Percentiles rank a stretch among this genome's conserved stretches.
These are phyloP conservation scores for Calonectria ilicicola DNA, from an alignment of 2,329 filamentous ascomycete species.

Conservation along the genomic window DNA sequence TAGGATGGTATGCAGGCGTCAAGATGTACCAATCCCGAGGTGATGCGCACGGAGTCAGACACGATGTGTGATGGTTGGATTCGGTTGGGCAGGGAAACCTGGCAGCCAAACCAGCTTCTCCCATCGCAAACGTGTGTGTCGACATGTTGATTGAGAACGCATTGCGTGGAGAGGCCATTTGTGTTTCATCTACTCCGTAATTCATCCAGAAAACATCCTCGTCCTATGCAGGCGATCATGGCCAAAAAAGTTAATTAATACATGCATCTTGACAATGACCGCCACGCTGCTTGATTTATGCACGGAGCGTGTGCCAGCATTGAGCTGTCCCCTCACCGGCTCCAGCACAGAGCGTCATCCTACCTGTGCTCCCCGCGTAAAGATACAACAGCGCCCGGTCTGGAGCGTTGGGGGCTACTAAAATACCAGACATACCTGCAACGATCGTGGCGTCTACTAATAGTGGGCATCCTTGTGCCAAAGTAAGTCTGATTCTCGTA, in stretches of 20 bases:
- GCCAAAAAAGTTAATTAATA: background rate
- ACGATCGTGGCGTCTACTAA: conserved; percentile 8
- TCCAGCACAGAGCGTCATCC: conserved; percentile 11
- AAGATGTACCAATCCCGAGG: background rate
- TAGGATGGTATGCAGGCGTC: background rate
- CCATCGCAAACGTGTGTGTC: background rate
- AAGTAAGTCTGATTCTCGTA: background rate
- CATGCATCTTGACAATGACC: background rate
- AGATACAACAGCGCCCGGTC: conserved; percentile 6
- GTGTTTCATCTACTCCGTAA: background rate
- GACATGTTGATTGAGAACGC: background rate
- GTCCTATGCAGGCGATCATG: background rate
- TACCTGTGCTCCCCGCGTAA: conserved; percentile 20
- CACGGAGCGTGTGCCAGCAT: background rate
- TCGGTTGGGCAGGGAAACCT: background rate
- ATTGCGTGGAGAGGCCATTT: background rate
- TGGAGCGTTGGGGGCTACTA: conserved; percentile 10
- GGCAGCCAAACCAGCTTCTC: background rate
- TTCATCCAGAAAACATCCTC: background rate
- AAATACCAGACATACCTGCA: conserved; percentile 2
- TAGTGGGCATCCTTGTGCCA: background rate
- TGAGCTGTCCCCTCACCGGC: background rate
- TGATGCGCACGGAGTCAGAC: background rate
- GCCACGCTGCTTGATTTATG: background rate
- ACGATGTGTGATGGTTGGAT: background rate